Percentiles rank a stretch among this genome's conserved stretches.
phyloP scores from a whole-genome alignment of 2,329 filamentous ascomycete species.

The Calcarisporium arbuscula region DNA sequence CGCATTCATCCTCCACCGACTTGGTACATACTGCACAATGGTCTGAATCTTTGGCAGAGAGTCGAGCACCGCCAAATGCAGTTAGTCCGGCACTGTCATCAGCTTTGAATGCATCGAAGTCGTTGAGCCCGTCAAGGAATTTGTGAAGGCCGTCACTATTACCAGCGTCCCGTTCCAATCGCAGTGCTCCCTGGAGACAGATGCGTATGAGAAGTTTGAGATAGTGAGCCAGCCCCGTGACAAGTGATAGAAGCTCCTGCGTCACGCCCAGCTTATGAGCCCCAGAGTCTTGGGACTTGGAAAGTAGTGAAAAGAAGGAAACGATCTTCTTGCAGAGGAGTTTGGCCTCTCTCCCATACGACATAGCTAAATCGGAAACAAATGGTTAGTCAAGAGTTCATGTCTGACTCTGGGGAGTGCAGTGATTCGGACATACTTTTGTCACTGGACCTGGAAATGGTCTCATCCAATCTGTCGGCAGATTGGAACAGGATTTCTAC shows the following conservation, averaged over 20 bases:
- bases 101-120: slow-evolving; percentile 71
- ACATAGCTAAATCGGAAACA: slow-evolving; percentile 54
- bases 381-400: slow-evolving; percentile 2
- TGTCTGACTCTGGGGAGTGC: neutral
- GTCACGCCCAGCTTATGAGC: slow-evolving; percentile 89
- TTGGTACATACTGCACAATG: slow-evolving; percentile 76
- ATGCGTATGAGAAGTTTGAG: slow-evolving; percentile 96
- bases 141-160: slow-evolving; percentile 69
- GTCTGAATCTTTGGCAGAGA: slow-evolving; percentile 74
- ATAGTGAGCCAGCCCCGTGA: slow-evolving; percentile 94
- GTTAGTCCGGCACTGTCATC: slow-evolving; percentile 64
- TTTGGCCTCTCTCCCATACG: slow-evolving; percentile 94
- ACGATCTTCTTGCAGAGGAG: slow-evolving; percentile 99
- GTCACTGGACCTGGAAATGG: slow-evolving; percentile 61
- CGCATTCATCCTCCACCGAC: slow-evolving; percentile 92
- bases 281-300: slow-evolving; percentile 89
- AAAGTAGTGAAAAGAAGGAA: slow-evolving; percentile 90
- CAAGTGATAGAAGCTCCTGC: slow-evolving; percentile 93
- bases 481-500: slow-evolving; percentile 89
- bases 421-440: slow-evolving; percentile 56
- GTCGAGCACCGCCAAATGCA: slow-evolving; percentile 55
- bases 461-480: slow-evolving; percentile 75
- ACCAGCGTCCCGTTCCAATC: slow-evolving; percentile 77
- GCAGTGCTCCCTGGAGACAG: slow-evolving; percentile 86
- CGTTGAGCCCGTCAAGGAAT: slow-evolving; percentile 77